Base-by-base conservation (phyloP, 2,329 filamentous ascomycete species). In the Cytospora mali region DNA sequence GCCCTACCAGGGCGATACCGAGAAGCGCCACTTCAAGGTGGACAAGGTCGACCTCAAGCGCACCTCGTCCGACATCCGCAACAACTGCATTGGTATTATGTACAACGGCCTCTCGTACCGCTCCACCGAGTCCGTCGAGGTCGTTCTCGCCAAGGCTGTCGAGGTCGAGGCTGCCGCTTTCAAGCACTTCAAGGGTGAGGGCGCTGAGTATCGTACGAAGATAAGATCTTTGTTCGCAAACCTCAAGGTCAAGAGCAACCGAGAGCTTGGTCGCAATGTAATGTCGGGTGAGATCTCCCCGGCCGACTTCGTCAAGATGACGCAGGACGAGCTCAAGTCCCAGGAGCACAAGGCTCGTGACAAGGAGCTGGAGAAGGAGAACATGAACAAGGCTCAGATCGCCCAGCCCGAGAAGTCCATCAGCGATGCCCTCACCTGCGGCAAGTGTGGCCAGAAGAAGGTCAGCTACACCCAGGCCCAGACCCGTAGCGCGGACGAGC, bases 381-480 rank as follows among this genome's bases (percentile, higher is more conserved):
- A 99, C 77, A 93, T 98, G 91, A 93, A 93, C 80, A 92, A 94
- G 77, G 92, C 95, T 1, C 96, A 98, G 88, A 93, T 96, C 13
- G 91, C 94, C 62, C 90, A 93, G 82, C 90, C 88, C 21, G 90
- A 97, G 78, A 95, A 93, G 83, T 93, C 90, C 73, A 92, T 97
- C 78, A 93, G 89, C 74, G 89, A 90, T 74, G 91, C 89, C 62
- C 83, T 98, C 72, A 89, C 92, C 77, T 99, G 95, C 79, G 87
- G 92, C 72, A 93, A 93, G 76, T 99, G 95, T 79, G 91, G 91
- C 71, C 84, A 96, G 84, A 93, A 91, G 81, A 93, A 92, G 82
- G 95, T 98, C 73, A 93, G 90, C 76, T 99, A 99, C 78, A 92
- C 87, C 55, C 95, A 99, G 79, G 95, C 95, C 5, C 95, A 99